phyloP scores from a whole-genome alignment of 495 filamentous ascomycete genomes.

The Cetradonia linearis region DNA sequence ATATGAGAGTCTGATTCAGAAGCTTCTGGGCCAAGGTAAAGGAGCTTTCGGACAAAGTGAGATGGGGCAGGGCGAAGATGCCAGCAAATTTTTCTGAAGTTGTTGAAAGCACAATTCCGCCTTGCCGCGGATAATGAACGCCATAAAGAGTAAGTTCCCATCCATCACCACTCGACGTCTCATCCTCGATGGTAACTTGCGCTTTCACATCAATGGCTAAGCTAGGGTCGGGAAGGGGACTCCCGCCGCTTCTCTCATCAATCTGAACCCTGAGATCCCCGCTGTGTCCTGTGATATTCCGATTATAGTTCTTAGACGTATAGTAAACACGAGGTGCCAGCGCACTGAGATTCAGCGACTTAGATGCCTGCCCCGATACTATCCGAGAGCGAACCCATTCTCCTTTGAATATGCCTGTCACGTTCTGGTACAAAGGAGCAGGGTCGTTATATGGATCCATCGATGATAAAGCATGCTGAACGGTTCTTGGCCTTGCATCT shows the following conservation, averaged over 20 bases:
- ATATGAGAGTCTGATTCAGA: slow-evolving; percentile 59
- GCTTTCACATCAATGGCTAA: slow-evolving; percentile 52
- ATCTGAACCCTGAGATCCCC: slow-evolving; percentile 40
- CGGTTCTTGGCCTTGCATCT: slow-evolving; percentile 28
- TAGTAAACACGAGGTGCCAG: slow-evolving; percentile 41
- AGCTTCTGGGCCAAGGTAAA: slow-evolving; percentile 58
- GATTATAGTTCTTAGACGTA: slow-evolving; percentile 47
- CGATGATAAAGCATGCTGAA: slow-evolving; percentile 35
- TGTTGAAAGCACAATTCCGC: slow-evolving; percentile 69
- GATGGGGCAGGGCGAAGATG: slow-evolving; percentile 78
- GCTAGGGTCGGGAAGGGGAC: slow-evolving; percentile 26
- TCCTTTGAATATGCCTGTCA: slow-evolving; percentile 65
- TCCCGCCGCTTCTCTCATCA: slow-evolving; percentile 33
- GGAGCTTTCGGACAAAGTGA: slow-evolving; percentile 53
- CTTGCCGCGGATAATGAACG: slow-evolving; percentile 68
- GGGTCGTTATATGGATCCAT: slow-evolving; percentile 36
- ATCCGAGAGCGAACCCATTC: slow-evolving; percentile 53
- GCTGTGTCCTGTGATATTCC: slow-evolving; percentile 55
- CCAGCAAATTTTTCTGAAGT: slow-evolving; percentile 88
- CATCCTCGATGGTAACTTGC: slow-evolving; percentile 59
- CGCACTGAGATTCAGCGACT: slow-evolving; percentile 42
- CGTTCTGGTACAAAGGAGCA: slow-evolving; percentile 63
- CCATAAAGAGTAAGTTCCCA: slow-evolving; percentile 71
- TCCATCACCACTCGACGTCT: slow-evolving; percentile 52
- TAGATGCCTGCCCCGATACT: slow-evolving; percentile 7